Base-by-base conservation (phyloP, 192 early-diverging fungal species). In the Coemansia sp. region DNA sequence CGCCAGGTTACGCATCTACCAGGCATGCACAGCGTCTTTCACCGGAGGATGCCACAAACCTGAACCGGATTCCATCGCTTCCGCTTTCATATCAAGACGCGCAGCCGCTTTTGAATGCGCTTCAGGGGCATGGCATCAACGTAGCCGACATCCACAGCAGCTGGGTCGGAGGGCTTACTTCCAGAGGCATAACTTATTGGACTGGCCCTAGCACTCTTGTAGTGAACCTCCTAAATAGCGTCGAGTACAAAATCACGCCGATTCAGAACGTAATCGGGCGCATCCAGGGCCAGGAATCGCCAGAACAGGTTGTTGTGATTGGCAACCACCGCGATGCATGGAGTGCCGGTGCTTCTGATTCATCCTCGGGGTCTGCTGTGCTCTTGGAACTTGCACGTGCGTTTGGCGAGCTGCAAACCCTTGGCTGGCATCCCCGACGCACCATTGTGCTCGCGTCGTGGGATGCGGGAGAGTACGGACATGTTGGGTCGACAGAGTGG, bases 321-420 rank as follows among this genome's bases (percentile, higher is more conserved):
- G 88, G 88, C 30, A 87, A 86, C 66, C 88, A 90, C 51, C 81
- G 87, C 50, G 88, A 90, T 62, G 83, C 88, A 7, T 89, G 87
- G 88, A 80, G 85, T 9, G 78, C 74, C 6, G 88, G 88, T 20
- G 88, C 88, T n/a, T 72, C 83, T 6, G 88, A 89, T 50, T 86
- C 88, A 8, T 84, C 77, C 6, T 87, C 86, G 1, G 88, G 88
- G 0, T 78, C 85, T 22, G 86, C 88, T 6, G 75, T 72, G 56
- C 72, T 89, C 73, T 54, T 89, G 46, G 88, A 89, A 54, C 53
- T 86, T 0, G 87, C 75, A 30, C 73, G 80, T 23, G 63, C 67
- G 24, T 63, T 89, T 29, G 75, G 87, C n/a, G 72, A 79, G 42
- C 66, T 89, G 31, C 56, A 80, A 24, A 72, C 76, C 59, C 62